Evolutionary conservation across 2,329 filamentous ascomycete genomes (phyloP).

Genomic region (Onygenales sp.): DNA sequence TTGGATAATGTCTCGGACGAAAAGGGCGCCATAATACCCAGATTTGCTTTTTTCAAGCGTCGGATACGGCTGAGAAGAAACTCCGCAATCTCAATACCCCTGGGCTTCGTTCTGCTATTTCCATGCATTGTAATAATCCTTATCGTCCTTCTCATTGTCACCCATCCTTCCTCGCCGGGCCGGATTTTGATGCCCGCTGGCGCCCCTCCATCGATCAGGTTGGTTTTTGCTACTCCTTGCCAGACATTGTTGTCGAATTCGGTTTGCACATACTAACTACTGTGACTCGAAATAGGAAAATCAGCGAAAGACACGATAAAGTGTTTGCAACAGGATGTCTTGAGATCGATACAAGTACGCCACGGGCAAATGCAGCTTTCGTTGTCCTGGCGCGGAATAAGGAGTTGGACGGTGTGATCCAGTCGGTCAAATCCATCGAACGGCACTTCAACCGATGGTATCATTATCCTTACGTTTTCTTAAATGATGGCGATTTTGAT

Average conservation of each 20-base stretch:
- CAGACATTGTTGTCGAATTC: background rate
- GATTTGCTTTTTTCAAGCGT: slow-evolving; percentile 71
- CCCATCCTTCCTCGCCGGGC: slow-evolving; percentile 73
- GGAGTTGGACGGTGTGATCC: slow-evolving; percentile 89
- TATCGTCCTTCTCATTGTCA: slow-evolving; percentile 80
- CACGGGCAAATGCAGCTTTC: slow-evolving; percentile 87
- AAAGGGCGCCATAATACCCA: slow-evolving; percentile 34
- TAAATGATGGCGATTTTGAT: slow-evolving; percentile 97
- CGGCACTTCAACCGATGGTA: slow-evolving; percentile 99
- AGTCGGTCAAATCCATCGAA: slow-evolving; percentile 96
- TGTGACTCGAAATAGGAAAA: slow-evolving; percentile 54
- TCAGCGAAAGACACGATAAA: slow-evolving; percentile 94
- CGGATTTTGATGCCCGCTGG: slow-evolving; percentile 81
- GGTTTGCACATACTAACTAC: background rate
- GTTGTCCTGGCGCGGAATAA: slow-evolving; percentile 94
- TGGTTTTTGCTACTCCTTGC: slow-evolving; percentile 25
- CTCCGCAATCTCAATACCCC: slow-evolving; percentile 81
- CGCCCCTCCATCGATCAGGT: slow-evolving; percentile 83
- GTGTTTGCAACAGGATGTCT: slow-evolving; percentile 88
- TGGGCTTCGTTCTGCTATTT: slow-evolving; percentile 88
- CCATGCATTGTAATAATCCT: slow-evolving; percentile 84
- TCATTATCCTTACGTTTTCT: slow-evolving; percentile 94
- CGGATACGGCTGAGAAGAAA: slow-evolving; percentile 84
- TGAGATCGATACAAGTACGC: slow-evolving; percentile 61
- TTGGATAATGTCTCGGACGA: slow-evolving; percentile 38